phyloP scores from a whole-genome alignment of 2,329 filamentous ascomycete genomes.

The Fusarium oxysporum region DNA sequence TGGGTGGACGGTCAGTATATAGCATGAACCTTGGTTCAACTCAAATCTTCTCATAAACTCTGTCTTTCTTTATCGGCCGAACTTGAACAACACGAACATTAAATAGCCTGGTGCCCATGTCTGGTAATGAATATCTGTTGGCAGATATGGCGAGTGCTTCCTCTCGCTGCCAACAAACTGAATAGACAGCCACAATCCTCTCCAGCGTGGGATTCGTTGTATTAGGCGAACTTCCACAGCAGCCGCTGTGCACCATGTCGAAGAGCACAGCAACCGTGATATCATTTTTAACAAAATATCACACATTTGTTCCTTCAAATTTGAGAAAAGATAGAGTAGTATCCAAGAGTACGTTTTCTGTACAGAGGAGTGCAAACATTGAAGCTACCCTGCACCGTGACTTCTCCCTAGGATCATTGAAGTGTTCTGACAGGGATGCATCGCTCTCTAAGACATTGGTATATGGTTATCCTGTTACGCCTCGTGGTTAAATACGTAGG shows the following conservation, averaged over 20 bases:
- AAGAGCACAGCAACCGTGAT: too few species aligned
- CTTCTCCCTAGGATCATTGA: accelerated
- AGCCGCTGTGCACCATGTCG: too few species aligned
- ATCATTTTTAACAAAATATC: accelerated
- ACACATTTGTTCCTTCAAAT: accelerated
- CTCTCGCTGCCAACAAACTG: background rate
- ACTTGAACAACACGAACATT: background rate
- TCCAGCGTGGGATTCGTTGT: accelerated
- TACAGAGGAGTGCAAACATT: background rate
- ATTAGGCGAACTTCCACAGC: accelerated
- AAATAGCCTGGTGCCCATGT: background rate
- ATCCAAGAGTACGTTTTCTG: background rate
- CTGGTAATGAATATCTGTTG: background rate
- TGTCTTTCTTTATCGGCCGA: background rate
- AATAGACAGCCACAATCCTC: too few species aligned
- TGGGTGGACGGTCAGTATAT: background rate
- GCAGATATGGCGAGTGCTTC: background rate
- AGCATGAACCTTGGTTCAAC: background rate
- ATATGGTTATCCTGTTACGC: background rate
- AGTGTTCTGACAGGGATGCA: accelerated
- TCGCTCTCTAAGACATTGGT: accelerated
- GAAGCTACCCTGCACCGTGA: background rate
- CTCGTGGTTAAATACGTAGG: background rate
- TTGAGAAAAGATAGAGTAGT: background rate
- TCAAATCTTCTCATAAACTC: too few species aligned